Base-by-base conservation (phyloP, 257 asterid genomes). In the Solanum piurae region DNA sequence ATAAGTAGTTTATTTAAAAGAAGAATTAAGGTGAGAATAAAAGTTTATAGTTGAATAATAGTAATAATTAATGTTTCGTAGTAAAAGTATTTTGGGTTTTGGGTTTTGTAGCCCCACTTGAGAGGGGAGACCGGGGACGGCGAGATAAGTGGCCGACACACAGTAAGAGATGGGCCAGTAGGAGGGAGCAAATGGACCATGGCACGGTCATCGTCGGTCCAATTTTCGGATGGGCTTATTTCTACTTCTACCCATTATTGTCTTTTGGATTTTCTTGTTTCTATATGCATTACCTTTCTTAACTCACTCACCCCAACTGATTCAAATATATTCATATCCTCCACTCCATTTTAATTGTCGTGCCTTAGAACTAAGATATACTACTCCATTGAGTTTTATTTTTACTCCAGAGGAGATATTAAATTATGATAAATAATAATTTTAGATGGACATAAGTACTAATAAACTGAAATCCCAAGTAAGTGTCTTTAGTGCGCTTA, bases 61-160 rank as follows among this genome's bases (percentile, higher is more conserved):
- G 4, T 25, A 4, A 71, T 33, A 25, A 7, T 79, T 44, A 44
- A 77, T 42, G 62, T 77, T 77, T n/a, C 12, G 36, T 40, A 42
- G 83, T 75, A 75, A 75, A 77, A 76, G n/a, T 12, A 42, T 46
- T 44, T 9, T 6, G 1, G 20, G 29, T 80, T 80, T 80, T 80
- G 85, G 85, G 68, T 80, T 46, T 80, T 80, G 85, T 80, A 80
- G 85, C 85, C 85, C 85, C 85, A 80, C 85, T 60, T 46, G 68
- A 25, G 85, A 86, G 87, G 71, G 87, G 38, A 62, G 87, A 44
- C 79, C 87, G 87, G 80, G 87, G 52, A 74, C 60, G 72, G 89
- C 84, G 36, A 80, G 79, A 42, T 38, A 66, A 80, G 66, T 69
- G 46, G 86, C 89, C 79, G 89, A 87, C 89, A 79, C 38, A 76